phyloP scores from a whole-genome alignment of 805 yeast genomes.

The Jamesozyma rosinii region DNA sequence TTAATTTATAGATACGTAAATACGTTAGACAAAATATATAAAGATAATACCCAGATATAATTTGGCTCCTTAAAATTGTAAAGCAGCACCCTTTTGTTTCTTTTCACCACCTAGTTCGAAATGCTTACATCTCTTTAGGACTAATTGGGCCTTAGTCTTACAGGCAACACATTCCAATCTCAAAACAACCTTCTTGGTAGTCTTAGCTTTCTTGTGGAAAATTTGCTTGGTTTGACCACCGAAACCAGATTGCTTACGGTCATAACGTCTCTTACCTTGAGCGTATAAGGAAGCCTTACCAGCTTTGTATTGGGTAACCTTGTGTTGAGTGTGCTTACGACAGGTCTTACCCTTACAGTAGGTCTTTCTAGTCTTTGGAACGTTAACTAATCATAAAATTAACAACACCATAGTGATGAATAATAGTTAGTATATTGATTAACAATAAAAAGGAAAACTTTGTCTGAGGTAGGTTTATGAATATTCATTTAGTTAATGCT shows the following conservation, averaged over 20 bases:
- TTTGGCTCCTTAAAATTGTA: constrained; percentile 69
- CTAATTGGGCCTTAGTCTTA: constrained; percentile 96
- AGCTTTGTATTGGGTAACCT: constrained; percentile 99
- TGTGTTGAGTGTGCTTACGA: constrained; percentile 99
- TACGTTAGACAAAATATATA: not conserved
- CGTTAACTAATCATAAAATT: constrained; percentile 76
- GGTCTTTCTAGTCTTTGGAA: constrained; percentile 99
- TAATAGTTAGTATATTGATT: no score
- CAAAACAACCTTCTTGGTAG: constrained; percentile 99
- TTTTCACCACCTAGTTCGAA: constrained; percentile 99
- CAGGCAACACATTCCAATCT: constrained; percentile 98
- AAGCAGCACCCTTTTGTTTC: constrained; percentile 99
- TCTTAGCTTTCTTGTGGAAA: constrained; percentile 99
- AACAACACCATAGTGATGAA: no score
- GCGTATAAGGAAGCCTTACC: constrained; percentile 99
- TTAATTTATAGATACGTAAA: not conserved
- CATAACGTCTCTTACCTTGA: constrained; percentile 99
- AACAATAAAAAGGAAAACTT: no score
- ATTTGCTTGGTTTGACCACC: constrained; percentile 99
- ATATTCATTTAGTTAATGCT: no score
- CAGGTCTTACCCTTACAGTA: constrained; percentile 99
- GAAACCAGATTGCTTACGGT: constrained; percentile 99
- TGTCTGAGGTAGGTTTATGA: no score
- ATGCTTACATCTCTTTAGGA: constrained; percentile 99
- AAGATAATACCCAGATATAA: not conserved